A percentile compares a stretch with the other conserved stretches of the same genome.
Conservation (phyloP, 805 yeast genomes). For the Metschnikowia lochheadii region DNA sequence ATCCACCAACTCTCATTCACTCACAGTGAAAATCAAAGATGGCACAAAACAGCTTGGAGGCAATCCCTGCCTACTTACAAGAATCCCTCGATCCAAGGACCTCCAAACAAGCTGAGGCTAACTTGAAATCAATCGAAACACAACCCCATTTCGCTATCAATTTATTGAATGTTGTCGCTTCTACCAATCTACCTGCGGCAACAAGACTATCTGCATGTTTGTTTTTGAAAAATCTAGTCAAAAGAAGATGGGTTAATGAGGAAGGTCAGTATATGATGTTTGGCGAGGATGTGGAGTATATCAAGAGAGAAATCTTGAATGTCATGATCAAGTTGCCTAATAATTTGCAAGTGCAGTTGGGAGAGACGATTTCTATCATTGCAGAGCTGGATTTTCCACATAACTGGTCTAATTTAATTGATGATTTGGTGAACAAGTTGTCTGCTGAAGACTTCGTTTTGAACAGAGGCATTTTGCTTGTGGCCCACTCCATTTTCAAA, state of each 20-base stretch:
- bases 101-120: slow-evolving; percentile 64
- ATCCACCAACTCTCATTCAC: slow-evolving; percentile 7
- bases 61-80: slow-evolving; percentile 52
- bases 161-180: slow-evolving; percentile 73
- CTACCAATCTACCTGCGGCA: slow-evolving; percentile 46
- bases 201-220: slow-evolving; percentile 84
- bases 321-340: slow-evolving; percentile 81
- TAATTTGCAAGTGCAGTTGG: slow-evolving; percentile 84
- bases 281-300: slow-evolving; percentile 54
- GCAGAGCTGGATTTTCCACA: slow-evolving; percentile 97
- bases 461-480: slow-evolving; percentile 82
- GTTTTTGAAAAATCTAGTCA: slow-evolving; percentile 83
- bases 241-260: slow-evolving; percentile 85
- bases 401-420: slow-evolving; percentile 75
- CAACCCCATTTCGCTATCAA: slow-evolving; percentile 73
- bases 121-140: slow-evolving; percentile 58
- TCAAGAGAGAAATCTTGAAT: slow-evolving; percentile 76
- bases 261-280: slow-evolving; percentile 73
- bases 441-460: slow-evolving; percentile 61
- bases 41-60: slow-evolving; percentile 40
- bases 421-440: slow-evolving; percentile 66
- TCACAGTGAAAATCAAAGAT: slow-evolving; percentile 11
- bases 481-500: slow-evolving; percentile 93
- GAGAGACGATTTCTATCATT: slow-evolving; percentile 86
- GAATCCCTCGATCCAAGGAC: slow-evolving; percentile 62